Conservation (phyloP, 1,284 basidiomycete genomes). For the Ceratobasidium papillatum region DNA sequence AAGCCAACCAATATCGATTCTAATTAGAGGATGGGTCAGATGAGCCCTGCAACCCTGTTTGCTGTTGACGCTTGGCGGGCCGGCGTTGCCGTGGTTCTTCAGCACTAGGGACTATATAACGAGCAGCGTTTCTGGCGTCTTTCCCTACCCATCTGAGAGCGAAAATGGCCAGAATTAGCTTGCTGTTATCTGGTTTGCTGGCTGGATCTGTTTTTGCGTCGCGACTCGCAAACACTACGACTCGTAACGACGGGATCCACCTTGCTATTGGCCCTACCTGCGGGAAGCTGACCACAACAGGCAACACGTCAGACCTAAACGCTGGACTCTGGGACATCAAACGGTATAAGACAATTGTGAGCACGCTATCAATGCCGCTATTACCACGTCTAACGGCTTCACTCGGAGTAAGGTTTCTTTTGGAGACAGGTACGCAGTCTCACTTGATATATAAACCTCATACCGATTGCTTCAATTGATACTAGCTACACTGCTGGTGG, state of each 20-base stretch:
- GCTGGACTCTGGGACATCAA: conserved; percentile 54
- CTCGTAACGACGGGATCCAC: conserved; percentile 43
- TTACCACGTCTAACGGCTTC: not conserved
- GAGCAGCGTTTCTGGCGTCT: not conserved
- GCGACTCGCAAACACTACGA: conserved; percentile 4
- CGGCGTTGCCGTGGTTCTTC: not conserved
- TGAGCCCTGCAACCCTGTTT: not conserved
- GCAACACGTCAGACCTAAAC: conserved; percentile 56
- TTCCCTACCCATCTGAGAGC: not conserved
- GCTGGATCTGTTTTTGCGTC: conserved; percentile 12
- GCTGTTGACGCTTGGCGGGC: not conserved
- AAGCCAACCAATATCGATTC: not conserved
- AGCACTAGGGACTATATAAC: not conserved
- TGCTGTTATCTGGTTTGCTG: not conserved
- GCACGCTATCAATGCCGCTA: not conserved
- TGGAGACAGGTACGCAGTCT: conserved; percentile 1
- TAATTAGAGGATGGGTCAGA: conserved; percentile 9
- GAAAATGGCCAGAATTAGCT: not conserved
- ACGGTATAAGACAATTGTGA: conserved; percentile 56
- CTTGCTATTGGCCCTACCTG: conserved; percentile 41
- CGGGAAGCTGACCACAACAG: conserved; percentile 27
- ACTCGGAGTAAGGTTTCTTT: not conserved
- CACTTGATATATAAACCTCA: not conserved
- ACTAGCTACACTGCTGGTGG: conserved; percentile 54
- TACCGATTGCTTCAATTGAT: conserved; percentile 45